phyloP scores from a whole-genome alignment of 768 basidiomycete genomes.

The Suillus plorans region DNA sequence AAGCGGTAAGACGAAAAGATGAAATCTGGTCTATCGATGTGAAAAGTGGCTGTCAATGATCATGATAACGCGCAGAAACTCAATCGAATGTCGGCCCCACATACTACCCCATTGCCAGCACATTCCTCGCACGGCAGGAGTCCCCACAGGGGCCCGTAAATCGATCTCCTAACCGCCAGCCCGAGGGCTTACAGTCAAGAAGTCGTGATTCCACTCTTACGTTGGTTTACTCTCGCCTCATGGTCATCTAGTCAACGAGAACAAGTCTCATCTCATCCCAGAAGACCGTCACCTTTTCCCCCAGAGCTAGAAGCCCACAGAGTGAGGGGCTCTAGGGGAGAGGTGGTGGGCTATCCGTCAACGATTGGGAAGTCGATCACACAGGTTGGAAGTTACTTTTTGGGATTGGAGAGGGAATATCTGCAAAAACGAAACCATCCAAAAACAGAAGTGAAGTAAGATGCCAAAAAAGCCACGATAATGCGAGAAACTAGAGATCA shows the following conservation, averaged over 20 bases:
- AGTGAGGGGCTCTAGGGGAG: neutral
- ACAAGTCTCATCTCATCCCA: slow-evolving; percentile 18
- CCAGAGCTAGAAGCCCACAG: slow-evolving; percentile 1
- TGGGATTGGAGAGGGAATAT: neutral
- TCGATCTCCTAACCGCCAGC: slow-evolving; percentile 12
- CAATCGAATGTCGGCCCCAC: slow-evolving; percentile 62
- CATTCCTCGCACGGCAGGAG: slow-evolving; percentile 75
- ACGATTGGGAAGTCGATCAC: too few relatives aligned
- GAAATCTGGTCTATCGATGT: too few relatives aligned
- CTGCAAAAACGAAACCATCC: slow-evolving; percentile 1
- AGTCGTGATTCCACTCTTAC: slow-evolving; percentile 46
- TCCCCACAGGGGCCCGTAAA: slow-evolving; percentile 70
- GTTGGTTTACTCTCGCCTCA: slow-evolving; percentile 30
- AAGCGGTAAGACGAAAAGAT: too few relatives aligned
- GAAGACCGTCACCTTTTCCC: slow-evolving; percentile 8
- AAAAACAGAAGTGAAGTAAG: neutral
- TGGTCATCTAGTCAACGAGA: slow-evolving; percentile 12
- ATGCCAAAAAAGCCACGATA: neutral
- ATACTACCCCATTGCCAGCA: slow-evolving; percentile 83
- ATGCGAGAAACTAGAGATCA: neutral
- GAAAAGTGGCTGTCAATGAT: too few relatives aligned
- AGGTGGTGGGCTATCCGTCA: neutral
- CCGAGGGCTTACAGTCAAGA: slow-evolving; percentile 6
- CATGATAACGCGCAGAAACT: neutral
- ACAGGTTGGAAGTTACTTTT: neutral